A percentile compares a stretch with the other conserved stretches of the same genome.
Conservation (phyloP, 306 rosid species). For the Vicia faba region DNA sequence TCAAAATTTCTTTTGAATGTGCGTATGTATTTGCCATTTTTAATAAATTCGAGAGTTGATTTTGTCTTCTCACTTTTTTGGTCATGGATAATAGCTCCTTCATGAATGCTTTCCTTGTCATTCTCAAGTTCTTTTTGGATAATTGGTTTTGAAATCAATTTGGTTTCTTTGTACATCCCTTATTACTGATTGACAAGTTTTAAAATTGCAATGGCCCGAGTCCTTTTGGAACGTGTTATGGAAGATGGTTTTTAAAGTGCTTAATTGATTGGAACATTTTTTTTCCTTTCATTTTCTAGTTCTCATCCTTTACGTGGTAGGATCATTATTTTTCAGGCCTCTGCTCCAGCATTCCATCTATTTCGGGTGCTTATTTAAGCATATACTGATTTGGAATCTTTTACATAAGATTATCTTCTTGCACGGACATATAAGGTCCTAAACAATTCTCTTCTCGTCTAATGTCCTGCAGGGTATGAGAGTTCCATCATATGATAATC, state of each 20-base stretch:
- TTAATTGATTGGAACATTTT: not conserved
- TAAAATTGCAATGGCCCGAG: too few species aligned
- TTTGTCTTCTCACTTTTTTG: not conserved
- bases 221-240: not conserved
- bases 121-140: not conserved
- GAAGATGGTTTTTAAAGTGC: conserved; percentile 6
- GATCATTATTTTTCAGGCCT: conserved; percentile 1
- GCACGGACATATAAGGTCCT: conserved; percentile 20
- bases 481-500: conserved; percentile 76
- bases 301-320: not conserved
- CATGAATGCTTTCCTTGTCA: not conserved
- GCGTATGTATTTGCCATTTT: not conserved
- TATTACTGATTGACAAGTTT: too few species aligned
- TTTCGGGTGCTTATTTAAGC: conserved; percentile 17
- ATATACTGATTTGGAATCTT: conserved; percentile 17
- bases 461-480: conserved; percentile 75
- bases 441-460: conserved; percentile 2
- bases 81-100: not conserved
- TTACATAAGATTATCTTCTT: not conserved
- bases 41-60: not conserved
- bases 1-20: not conserved
- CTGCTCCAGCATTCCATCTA: not conserved
- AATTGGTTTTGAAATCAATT: not conserved
- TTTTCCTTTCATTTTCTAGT: not conserved
- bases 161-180: too few species aligned